These are phyloP conservation scores for Lipomyces starkeyi DNA, from an alignment of 805 yeast species.

Conservation along the genomic window DNA sequence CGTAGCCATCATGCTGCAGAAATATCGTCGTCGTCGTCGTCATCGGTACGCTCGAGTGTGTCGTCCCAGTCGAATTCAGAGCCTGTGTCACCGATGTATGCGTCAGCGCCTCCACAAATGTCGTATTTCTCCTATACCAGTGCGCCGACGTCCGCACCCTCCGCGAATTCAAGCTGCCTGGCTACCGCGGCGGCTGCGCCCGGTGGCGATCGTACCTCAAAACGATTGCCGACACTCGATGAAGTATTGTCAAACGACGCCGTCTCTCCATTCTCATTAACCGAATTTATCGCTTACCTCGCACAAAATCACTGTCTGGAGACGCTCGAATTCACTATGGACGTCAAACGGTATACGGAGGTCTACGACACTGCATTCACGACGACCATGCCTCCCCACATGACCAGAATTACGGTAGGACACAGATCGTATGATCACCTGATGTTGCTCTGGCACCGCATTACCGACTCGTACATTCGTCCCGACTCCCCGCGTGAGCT, in stretches of 20 bases:
- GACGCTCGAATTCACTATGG: conserved; percentile 44
- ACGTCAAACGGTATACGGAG: conserved; percentile 40
- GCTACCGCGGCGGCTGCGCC: background rate
- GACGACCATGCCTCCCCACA: conserved; percentile 6
- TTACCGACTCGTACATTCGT: conserved; percentile 41
- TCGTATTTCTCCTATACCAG: background rate
- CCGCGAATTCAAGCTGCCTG: conserved; percentile 11
- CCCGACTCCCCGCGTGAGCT: conserved; percentile 43
- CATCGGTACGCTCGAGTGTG: conserved; percentile 14
- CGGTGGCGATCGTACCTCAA: conserved; percentile 2
- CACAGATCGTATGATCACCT: conserved; percentile 27
- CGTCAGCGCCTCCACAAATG: background rate
- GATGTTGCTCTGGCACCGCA: conserved; percentile 40
- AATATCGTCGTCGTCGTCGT: conserved; percentile 21
- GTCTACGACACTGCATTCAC: conserved; percentile 21
- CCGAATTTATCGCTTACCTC: conserved; percentile 42
- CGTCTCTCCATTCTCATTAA: conserved; percentile 42
- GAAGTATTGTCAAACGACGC: conserved; percentile 42
- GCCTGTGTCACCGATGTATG: conserved; percentile 21
- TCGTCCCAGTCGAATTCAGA: conserved; percentile 20
- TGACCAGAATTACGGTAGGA: conserved; percentile 4
- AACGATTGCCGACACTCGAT: conserved; percentile 41
- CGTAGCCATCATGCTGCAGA: conserved; percentile 17
- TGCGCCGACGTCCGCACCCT: conserved; percentile 11
- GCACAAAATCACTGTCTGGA: conserved; percentile 45